These are phyloP conservation scores for Suillus occidentalis DNA, from an alignment of 768 basidiomycete species.

Conservation along the genomic window DNA sequence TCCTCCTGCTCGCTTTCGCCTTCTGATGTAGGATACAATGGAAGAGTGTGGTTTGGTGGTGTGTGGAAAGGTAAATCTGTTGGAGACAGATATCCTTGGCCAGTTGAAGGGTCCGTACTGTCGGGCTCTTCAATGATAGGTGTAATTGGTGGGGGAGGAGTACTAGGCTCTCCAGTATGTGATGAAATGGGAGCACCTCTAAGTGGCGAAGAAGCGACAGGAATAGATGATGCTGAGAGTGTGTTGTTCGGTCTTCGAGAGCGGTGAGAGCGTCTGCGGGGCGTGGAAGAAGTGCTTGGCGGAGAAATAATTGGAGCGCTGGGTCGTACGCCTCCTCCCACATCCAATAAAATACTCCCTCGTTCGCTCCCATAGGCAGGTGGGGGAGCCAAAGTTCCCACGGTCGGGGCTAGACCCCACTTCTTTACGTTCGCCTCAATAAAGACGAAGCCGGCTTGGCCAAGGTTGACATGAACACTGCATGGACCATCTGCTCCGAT, in stretches of 20 bases:
- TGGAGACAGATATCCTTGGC: constrained; percentile 57
- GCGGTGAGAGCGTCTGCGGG: constrained; percentile 55
- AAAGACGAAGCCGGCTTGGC: constrained; percentile 97
- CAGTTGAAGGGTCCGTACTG: constrained; percentile 50
- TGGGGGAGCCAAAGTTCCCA: constrained; percentile 95
- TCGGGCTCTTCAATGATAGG: constrained; percentile 69
- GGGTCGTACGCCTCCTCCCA: constrained; percentile 48
- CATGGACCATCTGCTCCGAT: constrained; percentile 96
- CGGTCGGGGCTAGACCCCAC: constrained; percentile 97
- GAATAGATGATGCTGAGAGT: constrained; percentile 33
- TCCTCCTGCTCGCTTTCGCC: constrained; percentile 25
- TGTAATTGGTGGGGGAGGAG: constrained; percentile 66
- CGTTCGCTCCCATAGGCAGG: constrained; percentile 98
- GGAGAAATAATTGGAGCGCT: constrained; percentile 44
- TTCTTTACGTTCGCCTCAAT: constrained; percentile 99
- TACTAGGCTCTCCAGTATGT: constrained; percentile 48
- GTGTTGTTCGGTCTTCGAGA: constrained; percentile 53
- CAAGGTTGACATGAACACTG: constrained; percentile 95
- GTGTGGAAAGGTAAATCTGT: constrained; percentile 64
- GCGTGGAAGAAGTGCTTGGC: constrained; percentile 41
- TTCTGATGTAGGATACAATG: constrained; percentile 36
- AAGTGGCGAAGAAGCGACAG: constrained; percentile 65
- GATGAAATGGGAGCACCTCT: constrained; percentile 48
- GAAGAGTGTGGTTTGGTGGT: constrained; percentile 48
- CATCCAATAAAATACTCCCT: constrained; percentile 92